Percentiles rank a stretch among this genome's conserved stretches.
Conservation (phyloP, 768 basidiomycete genomes). For the Boletus sp. region DNA sequence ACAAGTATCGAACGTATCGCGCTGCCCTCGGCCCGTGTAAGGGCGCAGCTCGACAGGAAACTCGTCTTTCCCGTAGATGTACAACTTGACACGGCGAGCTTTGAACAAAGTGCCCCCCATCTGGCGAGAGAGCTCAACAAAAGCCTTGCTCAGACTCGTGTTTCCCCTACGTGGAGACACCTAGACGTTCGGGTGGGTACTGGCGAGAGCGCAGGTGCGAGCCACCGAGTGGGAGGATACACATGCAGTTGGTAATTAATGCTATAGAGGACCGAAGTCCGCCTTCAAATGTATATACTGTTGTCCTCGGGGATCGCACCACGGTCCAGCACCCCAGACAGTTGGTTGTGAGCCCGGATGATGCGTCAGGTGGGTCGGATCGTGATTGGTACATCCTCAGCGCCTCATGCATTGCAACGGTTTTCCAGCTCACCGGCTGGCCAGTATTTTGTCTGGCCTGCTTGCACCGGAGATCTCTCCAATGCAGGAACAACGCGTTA, state of each 20-base stretch:
- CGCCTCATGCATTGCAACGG: conserved; percentile 13
- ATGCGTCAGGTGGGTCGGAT: conserved; percentile 29
- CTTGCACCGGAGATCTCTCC: conserved; percentile 44
- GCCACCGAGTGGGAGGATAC: background rate
- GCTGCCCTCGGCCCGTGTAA: conserved; percentile 62
- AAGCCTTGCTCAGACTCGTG: conserved; percentile 14
- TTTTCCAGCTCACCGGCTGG: conserved; percentile 37
- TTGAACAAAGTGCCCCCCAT: background rate
- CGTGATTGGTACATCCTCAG: background rate
- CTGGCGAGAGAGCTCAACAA: conserved; percentile 30
- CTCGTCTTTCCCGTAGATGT: conserved; percentile 44
- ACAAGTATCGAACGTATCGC: conserved; percentile 85
- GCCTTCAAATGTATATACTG: conserved; percentile 18
- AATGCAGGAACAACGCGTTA: conserved; percentile 48
- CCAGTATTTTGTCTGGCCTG: conserved; percentile 37
- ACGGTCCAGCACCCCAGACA: conserved; percentile 20
- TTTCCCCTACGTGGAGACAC: conserved; percentile 41
- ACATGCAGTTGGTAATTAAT: conserved; percentile 4
- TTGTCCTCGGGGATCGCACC: conserved; percentile 24
- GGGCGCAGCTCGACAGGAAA: conserved; percentile 43
- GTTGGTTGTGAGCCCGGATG: conserved; percentile 19
- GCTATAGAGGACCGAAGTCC: conserved; percentile 11
- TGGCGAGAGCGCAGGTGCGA: conserved; percentile 35
- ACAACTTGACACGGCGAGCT: conserved; percentile 34
- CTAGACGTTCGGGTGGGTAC: conserved; percentile 36